Evolutionary conservation across 2,329 filamentous ascomycete genomes (phyloP), one percentile per base, ranked within the genome.

Genomic region (Colletotrichum australisinense): DNA sequence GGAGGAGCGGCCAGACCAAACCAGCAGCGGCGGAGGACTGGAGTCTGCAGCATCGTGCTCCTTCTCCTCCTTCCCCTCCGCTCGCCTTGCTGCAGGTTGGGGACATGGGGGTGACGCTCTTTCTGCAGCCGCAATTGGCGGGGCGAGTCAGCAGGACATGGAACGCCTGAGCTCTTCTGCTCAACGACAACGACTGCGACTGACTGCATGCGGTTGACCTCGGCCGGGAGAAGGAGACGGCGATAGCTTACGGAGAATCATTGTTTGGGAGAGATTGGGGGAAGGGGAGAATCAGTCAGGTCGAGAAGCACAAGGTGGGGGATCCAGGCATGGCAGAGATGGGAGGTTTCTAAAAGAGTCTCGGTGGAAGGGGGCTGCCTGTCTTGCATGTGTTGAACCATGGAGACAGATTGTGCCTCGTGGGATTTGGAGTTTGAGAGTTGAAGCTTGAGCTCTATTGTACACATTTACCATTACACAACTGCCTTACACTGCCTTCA

Each of bases 71-170:
- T 42, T 14, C 38, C 38, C 38, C 38, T 42, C 38, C 38, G 38
- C 16, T 42, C 38, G 38, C 38, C 53, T 64, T 59, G 6, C 67
- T 56, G 46, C 52, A 58, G 26, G 9, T 42, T 49, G 42, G 57
- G 57, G 57, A n/a, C 30, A 26, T n/a, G 24, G 28, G n/a, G 56
- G 28, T 22, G 16, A 12, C n/a, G 60, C 60, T 63, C 60, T 9
- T 38, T 52, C 63, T 63, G 63, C 32, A 67, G 64, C 46, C 46
- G 56, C 63, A 57, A 35, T 56, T 62, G 49, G 68, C 35, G 56
- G 68, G 63, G 68, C 68, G 68, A 67, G 68, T 67, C 68, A 67
- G 68, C 26, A 42, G 24, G 63, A 22, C 49, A 35, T 26, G 62
- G 62, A 35, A 30, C 42, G 19, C 55, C 24, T 49, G 8, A 35